phyloP scores from a whole-genome alignment of 352 stramenopile species.

The Phytopythium cucurbitacearum region DNA sequence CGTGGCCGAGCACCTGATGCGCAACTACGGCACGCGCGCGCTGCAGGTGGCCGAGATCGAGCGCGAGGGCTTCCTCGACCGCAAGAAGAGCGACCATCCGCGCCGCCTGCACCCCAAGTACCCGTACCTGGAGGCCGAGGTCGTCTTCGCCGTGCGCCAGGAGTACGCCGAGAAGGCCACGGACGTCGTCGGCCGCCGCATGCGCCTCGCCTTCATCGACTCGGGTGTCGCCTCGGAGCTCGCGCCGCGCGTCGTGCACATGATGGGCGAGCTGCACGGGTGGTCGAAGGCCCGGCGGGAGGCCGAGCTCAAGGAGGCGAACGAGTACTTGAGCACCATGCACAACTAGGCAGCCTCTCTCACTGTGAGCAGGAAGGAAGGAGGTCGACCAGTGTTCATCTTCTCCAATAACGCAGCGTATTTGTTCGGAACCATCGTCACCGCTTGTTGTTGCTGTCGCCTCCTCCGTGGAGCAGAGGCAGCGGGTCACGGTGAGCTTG shows the following conservation, averaged over 20 bases:
- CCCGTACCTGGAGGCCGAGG: conserved; percentile 94
- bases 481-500: too few relatives aligned
- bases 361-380: conserved; percentile 6
- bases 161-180: conserved; percentile 94
- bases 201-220: conserved; percentile 93
- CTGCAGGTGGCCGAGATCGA: conserved; percentile 94
- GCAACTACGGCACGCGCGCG: conserved; percentile 95
- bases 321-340: conserved; percentile 83
- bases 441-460: conserved; percentile 1
- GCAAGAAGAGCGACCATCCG: conserved; percentile 81
- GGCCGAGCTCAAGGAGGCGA: conserved; percentile 70
- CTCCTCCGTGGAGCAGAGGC: not conserved
- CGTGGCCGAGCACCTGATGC: conserved; percentile 93
- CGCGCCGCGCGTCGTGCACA: conserved; percentile 85
- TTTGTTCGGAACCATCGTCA: too few relatives aligned
- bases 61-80: conserved; percentile 73
- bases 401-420: not conserved
- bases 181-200: conserved; percentile 91
- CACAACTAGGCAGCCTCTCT: conserved; percentile 53
- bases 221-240: conserved; percentile 69
- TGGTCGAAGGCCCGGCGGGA: conserved; percentile 80
- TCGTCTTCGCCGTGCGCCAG: conserved; percentile 91
- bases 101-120: conserved; percentile 92
- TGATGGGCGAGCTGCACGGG: conserved; percentile 90
- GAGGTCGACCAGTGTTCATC: not conserved